Conservation (phyloP, 352 stramenopile genomes). For the Phytophthora kernoviae region DNA sequence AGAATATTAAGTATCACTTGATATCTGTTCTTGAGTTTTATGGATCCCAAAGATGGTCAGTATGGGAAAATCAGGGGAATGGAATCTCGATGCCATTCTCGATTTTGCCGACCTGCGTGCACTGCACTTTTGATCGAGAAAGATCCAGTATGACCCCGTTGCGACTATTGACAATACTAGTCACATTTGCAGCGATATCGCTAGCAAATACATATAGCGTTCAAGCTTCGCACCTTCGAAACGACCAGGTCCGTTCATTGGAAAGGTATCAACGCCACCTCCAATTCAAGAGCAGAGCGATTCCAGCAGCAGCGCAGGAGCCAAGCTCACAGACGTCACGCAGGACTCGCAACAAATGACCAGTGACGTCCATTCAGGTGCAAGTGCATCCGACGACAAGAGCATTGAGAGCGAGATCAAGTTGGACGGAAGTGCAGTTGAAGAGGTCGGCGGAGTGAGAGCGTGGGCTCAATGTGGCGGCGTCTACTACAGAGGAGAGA, state of each 20-base stretch:
- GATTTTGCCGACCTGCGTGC: too few species aligned
- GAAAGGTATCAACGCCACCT: not conserved
- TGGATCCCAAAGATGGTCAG: too few species aligned
- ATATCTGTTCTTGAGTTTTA: too few species aligned
- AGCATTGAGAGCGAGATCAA: conserved; percentile 8
- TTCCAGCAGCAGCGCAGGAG: not conserved
- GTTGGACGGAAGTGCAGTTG: conserved; percentile 3
- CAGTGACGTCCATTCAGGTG: conserved; percentile 1
- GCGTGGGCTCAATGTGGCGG: conserved; percentile 36
- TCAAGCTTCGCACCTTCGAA: conserved; percentile 17
- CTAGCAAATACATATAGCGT: not conserved
- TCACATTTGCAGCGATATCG: conserved; percentile 6
- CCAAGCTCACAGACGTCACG: conserved; percentile 5
- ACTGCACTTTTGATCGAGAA: too few species aligned
- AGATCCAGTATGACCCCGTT: conserved; percentile 12
- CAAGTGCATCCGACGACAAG: conserved; percentile 5
- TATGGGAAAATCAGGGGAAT: too few species aligned
- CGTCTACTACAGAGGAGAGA: conserved; percentile 33
- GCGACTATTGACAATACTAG: conserved; percentile 11
- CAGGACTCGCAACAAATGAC: conserved; percentile 17
- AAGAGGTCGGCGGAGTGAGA: conserved; percentile 14
- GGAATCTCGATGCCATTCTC: too few species aligned
- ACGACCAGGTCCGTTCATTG: not conserved
- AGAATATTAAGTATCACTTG: too few species aligned
- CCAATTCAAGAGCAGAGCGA: not conserved